Conservation (phyloP, 495 filamentous ascomycete genomes). For the Penicillium samsonianum region DNA sequence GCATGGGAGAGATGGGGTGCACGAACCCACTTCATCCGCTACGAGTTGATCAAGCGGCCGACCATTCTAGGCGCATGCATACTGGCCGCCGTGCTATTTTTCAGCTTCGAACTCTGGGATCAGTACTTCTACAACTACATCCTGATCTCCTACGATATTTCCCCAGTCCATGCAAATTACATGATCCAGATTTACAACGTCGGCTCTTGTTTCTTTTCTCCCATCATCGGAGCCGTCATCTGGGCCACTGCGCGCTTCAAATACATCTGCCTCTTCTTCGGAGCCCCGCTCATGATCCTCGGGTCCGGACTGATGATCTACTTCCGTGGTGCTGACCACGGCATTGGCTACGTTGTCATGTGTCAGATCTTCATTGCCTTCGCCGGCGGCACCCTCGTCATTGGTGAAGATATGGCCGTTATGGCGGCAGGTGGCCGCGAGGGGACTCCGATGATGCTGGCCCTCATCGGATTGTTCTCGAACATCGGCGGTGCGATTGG, state of each 20-base stretch:
- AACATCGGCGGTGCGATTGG: conserved; percentile 72
- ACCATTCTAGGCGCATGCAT: conserved; percentile 66
- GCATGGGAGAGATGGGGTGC: conserved; percentile 60
- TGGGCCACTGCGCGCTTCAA: conserved; percentile 59
- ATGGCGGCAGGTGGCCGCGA: conserved; percentile 66
- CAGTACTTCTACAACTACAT: conserved; percentile 69
- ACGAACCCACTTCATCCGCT: conserved; percentile 62
- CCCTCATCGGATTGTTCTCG: conserved; percentile 65
- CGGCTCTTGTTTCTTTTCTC: conserved; percentile 64
- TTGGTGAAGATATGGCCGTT: conserved; percentile 70
- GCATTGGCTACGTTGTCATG: conserved; percentile 72
- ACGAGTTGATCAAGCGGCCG: conserved; percentile 58
- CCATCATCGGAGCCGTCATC: conserved; percentile 60
- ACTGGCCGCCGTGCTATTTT: conserved; percentile 54
- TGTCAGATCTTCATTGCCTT: conserved; percentile 80
- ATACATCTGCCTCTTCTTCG: conserved; percentile 59
- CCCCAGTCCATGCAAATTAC: conserved; percentile 60
- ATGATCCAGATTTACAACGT: conserved; percentile 70
- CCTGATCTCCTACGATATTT: conserved; percentile 67
- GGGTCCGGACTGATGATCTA: conserved; percentile 66
- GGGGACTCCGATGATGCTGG: conserved; percentile 69
- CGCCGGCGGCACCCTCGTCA: conserved; percentile 63
- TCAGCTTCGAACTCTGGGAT: conserved; percentile 69
- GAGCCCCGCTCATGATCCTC: conserved; percentile 63
- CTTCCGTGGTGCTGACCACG: conserved; percentile 62